A percentile compares a stretch with the other conserved stretches of the same genome.
These are phyloP conservation scores for Plantago ovata DNA, from an alignment of 257 asterid species.

Conservation along the genomic window DNA sequence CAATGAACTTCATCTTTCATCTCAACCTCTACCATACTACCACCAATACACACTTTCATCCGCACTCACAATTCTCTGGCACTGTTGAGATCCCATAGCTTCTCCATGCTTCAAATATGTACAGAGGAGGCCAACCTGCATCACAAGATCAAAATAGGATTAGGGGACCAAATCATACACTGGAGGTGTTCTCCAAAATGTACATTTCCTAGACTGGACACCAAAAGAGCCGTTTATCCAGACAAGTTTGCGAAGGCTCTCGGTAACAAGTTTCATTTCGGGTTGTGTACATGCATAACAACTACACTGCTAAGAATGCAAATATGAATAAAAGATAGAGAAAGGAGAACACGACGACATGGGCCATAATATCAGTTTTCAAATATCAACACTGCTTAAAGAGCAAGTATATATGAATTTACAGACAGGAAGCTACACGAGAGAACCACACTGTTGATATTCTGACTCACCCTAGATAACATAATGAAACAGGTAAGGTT, in stretches of 20 bases:
- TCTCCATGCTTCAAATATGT: slow-evolving; percentile 26
- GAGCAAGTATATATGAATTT: too few relatives aligned
- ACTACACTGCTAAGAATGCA: neutral
- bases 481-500: slow-evolving; percentile 1
- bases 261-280: neutral
- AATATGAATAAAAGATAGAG: neutral
- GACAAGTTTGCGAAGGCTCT: too few relatives aligned
- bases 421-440: too few relatives aligned
- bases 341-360: neutral
- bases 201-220: too few relatives aligned
- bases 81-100: slow-evolving; percentile 5
- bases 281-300: neutral
- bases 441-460: too few relatives aligned
- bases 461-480: slow-evolving; percentile 12
- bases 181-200: too few relatives aligned
- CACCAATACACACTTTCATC: slow-evolving; percentile 9
- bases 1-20: slow-evolving; percentile 6
- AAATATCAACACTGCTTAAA: too few relatives aligned
- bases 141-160: neutral
- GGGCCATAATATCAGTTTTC: too few relatives aligned
- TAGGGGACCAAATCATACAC: neutral
- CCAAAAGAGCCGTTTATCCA: neutral
- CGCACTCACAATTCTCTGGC: slow-evolving; percentile 15
- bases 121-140: slow-evolving; percentile 26
- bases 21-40: slow-evolving; percentile 5